Evolutionary conservation across 176 grass and related monocot species (phyloP), one percentile per base, ranked within the genome.

Genomic region (Rhynchospora tenuis): DNA sequence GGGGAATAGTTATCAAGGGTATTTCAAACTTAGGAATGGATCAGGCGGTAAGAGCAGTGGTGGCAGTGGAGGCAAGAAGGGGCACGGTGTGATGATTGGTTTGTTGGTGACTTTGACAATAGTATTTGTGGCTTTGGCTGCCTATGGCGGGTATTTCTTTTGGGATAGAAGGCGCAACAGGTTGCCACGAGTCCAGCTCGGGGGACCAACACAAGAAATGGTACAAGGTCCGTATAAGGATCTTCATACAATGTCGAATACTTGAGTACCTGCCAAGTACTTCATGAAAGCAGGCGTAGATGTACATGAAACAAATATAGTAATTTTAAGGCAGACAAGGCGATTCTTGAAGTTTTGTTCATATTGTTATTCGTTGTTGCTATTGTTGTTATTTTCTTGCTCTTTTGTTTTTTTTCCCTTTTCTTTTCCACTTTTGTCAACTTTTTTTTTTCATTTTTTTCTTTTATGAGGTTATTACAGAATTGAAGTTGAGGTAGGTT

Each of bases 171-270:
- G 45, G 19, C 78, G 57, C 13, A 64, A 67, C 42, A 50, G 7
- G 17, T 50, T 82, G 62, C 79, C 79, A 28, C 79, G 6, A 28
- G 42, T 64, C 14, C 79, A 82, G 62, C 38, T 82, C 0, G 79
- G 79, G 56, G 58, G 72, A 54, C 13, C 23, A n/a, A 75, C 72
- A 54, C 47, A 75, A 75, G 72, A 75, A 75, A 75, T 75, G 72
- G 48, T 23, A 0, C 13, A 51, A 75, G 47, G 5, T 75, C 22
- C 13, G 8, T 75, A 54, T 75, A 28, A 75, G 72, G 47, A 54
- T 75, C 23, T 75, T 27, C 47, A 16, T 75, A 16, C 47, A 2
- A 28, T 75, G 23, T 52, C 47, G 12, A 54, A 23, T 52, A 26
- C 45, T 75, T 75, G 23, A 75, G 10, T 50, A 50, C 20, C 11